Percentiles rank a stretch among this genome's conserved stretches.
Conservation (phyloP, 495 filamentous ascomycete species). For the Opeltia flavorubescens region DNA sequence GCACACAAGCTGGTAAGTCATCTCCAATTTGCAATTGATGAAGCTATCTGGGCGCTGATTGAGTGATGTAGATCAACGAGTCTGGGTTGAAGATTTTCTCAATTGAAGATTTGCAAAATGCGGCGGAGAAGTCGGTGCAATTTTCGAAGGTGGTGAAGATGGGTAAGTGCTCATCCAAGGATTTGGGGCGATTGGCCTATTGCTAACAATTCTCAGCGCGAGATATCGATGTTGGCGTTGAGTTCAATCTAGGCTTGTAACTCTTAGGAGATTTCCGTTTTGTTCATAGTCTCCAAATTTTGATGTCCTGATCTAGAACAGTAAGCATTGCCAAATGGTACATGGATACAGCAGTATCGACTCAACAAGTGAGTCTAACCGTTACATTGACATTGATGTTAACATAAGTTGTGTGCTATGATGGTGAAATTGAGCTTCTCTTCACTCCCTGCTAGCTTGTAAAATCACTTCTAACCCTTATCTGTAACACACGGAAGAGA, state of each 20-base stretch:
- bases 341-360: no score
- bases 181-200: neutral
- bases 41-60: constrained; percentile 3
- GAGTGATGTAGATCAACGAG: constrained; percentile 60
- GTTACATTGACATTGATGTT: no score
- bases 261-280: no score
- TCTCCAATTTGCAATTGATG: neutral
- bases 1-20: constrained; percentile 65
- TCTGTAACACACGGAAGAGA: no score
- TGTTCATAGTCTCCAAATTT: no score
- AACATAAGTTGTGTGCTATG: no score
- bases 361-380: no score
- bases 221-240: constrained; percentile 95
- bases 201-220: constrained; percentile 41
- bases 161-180: constrained; percentile 39
- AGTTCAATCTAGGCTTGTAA: constrained; percentile 95
- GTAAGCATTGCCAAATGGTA: no score
- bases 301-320: no score
- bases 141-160: constrained; percentile 98
- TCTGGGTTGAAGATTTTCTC: constrained; percentile 99
- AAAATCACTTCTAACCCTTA: no score
- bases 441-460: no score
- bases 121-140: constrained; percentile 96
- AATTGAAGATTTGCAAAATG: constrained; percentile 93
- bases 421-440: no score